These are phyloP conservation scores for Hypoxylon trugodes DNA, from an alignment of 495 filamentous ascomycete genomes.

Conservation along the genomic window DNA sequence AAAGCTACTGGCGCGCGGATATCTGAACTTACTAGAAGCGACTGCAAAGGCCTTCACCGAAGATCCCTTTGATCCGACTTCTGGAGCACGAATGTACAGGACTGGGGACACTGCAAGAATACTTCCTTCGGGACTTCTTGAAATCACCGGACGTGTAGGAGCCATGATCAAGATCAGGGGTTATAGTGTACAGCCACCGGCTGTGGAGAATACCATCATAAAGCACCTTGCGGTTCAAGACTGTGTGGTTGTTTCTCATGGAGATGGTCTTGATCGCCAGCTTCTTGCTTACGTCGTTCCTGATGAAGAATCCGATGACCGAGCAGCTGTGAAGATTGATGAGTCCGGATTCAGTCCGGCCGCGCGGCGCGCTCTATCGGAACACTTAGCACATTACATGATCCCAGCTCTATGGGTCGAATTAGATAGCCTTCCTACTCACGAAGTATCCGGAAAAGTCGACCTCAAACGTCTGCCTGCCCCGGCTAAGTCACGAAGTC, in stretches of 20 bases:
- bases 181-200: conserved; percentile 72
- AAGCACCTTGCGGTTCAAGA: conserved; percentile 66
- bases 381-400: conserved; percentile 75
- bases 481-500: conserved; percentile 51
- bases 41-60: conserved; percentile 70
- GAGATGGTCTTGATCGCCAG: conserved; percentile 71
- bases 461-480: conserved; percentile 68
- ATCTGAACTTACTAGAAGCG: conserved; percentile 75
- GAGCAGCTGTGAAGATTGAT: conserved; percentile 64
- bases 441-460: conserved; percentile 73
- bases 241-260: conserved; percentile 67
- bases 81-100: conserved; percentile 66
- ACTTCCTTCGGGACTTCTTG: conserved; percentile 67
- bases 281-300: conserved; percentile 73
- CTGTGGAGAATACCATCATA: conserved; percentile 69
- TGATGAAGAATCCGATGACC: conserved; percentile 62
- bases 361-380: conserved; percentile 62
- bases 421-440: conserved; percentile 67
- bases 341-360: conserved; percentile 66
- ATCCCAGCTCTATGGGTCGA: conserved; percentile 72
- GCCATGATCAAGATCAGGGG: conserved; percentile 74
- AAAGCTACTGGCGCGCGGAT: conserved; percentile 70
- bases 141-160: conserved; percentile 76
- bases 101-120: conserved; percentile 76
- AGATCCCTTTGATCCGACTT: conserved; percentile 52